Base-by-base conservation (phyloP, 768 basidiomycete genomes). In the Clathrus columnatus region DNA sequence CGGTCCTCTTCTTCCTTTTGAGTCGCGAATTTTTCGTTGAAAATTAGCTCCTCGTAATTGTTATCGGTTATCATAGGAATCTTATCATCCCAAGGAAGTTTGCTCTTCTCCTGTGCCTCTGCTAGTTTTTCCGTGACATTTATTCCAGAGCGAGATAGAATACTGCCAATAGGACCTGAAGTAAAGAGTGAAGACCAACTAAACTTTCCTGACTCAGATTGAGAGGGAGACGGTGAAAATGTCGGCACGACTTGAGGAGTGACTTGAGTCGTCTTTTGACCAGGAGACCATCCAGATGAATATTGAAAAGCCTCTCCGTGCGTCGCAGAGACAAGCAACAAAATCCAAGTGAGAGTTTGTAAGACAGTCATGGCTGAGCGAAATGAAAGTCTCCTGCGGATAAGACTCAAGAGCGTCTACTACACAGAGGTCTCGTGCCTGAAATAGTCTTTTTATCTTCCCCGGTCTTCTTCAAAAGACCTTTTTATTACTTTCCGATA, bases 41-140 rank as follows among this genome's bases (percentile, higher is more conserved):
- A 78, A 57, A 93, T 78, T 49, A 87, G 29, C 26, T 87, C 82
- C 24, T 78, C 70, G 65, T 79, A 93, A 67, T 90, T 93, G 48
- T 83, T 75, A 68, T 94, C 91, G 50, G 85, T 90, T 68, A 95
- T 81, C 32, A 92, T 72, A 23, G 84, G 80, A 41, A 94, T 78
- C 26, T 88, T 79, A 10, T 72, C 69, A 62, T 91, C 87, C 88
- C 87, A 92, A 48, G 62, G 56, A 53, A 69, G 59, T 48, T 67
- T 61, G 20, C 59, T 63, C 32, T 69, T 69, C 27, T 47, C 50
- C 46, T 62, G 59, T 6, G 67, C 63, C 29, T 63, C 67, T 43
- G 70, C 70, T 29, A 82, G 61, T 57, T 65, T 69, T 61, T 84
- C 82, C 1, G 83, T 81, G 60, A 89, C 70, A 64, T 91, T 91